These are phyloP conservation scores for Diaporthe vaccinii DNA, from an alignment of 2,329 filamentous ascomycete species.

Conservation along the genomic window DNA sequence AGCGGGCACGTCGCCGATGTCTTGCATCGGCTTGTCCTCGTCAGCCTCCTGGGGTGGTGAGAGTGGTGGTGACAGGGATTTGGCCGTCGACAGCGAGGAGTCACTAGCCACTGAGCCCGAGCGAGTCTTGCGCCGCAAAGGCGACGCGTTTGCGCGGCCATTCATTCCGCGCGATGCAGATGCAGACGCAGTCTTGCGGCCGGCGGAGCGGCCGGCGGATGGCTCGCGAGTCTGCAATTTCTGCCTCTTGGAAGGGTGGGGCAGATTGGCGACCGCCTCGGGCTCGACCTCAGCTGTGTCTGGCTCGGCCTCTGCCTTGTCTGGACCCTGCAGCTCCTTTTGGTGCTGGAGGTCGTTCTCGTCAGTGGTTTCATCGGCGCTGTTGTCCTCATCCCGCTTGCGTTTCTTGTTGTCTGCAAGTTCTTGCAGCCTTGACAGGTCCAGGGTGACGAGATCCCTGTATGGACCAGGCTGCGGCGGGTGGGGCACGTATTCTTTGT, in stretches of 20 bases:
- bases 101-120: constrained; percentile 47
- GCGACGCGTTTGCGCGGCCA: constrained; percentile 44
- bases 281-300: constrained; percentile 31
- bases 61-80: constrained; percentile 48
- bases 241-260: constrained; percentile 42
- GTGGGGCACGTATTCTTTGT: constrained; percentile 55
- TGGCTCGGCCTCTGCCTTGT: constrained; percentile 27
- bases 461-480: constrained; percentile 65
- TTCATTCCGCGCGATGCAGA: constrained; percentile 42
- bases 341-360: constrained; percentile 34
- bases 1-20: not conserved
- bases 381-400: constrained; percentile 35
- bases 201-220: constrained; percentile 29
- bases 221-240: constrained; percentile 40
- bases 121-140: constrained; percentile 45
- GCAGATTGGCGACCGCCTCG: constrained; percentile 41
- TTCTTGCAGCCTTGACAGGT: constrained; percentile 49
- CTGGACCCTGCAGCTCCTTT: constrained; percentile 16
- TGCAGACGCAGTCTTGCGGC: constrained; percentile 35
- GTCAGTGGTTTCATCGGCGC: constrained; percentile 35
- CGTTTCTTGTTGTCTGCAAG: constrained; percentile 32
- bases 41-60: constrained; percentile 37
- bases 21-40: constrained; percentile 38
- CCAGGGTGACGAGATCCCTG: constrained; percentile 59
- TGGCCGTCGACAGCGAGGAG: constrained; percentile 53